Evolutionary conservation across 805 yeast genomes (phyloP), one percentile per base, ranked within the genome.

Genomic region (Lachancea sp.): DNA sequence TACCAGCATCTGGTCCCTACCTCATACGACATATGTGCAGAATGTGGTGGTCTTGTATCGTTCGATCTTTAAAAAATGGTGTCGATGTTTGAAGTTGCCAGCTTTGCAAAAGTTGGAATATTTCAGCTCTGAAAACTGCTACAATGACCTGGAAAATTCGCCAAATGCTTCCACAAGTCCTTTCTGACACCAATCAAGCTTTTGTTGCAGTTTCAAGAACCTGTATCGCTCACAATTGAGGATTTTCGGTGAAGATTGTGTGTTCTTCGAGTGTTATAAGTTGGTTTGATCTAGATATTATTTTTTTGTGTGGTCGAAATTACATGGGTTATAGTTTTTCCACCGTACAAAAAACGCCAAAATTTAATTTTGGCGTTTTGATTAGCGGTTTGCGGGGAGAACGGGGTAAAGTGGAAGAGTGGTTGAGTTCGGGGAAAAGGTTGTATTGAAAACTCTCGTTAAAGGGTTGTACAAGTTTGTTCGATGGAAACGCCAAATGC

Each of bases 1-100:
- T 78, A 75, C 91, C 90, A 83, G 62, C 89, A 82, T 53, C 85
- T 82, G 58, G 82, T 77, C 55, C 82, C 82, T 40, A 71, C 68
- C 55, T 75, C 79, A 54, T 67, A 74, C 16, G 74, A 62, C 66
- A 60, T 60, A 31, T 8, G 22, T 33, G 20, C 9, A 18, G 18
- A 32, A 7, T 29, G 31, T 12, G 25, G 25, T 22, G 25, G 25
- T 22, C 8, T 22, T 8, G 25, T 22, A 8, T 22, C 25, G 25
- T 22, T 8, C 8, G 4, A 6, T 22, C 8, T 22, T 22, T 8
- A 22, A 22, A 4, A 4, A 6, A 6, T 22, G 4, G 4, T 22
- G 25, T 22, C 33, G 25, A 29, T 35, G 25, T 35, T 38, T 22
- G 16, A 31, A n/a, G 15, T 18, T 13, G 19, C 13, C 11, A 2